phyloP scores from a whole-genome alignment of 306 rosid genomes.

The Glycine latifolia region DNA sequence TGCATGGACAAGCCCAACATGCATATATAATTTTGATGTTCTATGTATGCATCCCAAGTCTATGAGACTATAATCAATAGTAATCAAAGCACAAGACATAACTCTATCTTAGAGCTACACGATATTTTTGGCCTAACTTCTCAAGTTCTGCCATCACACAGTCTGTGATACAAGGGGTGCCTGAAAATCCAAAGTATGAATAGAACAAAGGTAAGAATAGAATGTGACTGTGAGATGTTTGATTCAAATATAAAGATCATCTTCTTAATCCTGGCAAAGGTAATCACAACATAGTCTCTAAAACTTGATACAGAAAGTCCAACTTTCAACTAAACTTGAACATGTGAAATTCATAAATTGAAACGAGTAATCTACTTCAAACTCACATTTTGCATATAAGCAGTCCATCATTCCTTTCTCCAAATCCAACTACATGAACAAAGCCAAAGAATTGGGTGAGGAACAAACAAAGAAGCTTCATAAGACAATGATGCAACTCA shows the following conservation, averaged over 20 bases:
- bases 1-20: no score
- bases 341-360: constrained; percentile 1
- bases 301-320: background rate
- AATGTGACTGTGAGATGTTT: background rate
- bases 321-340: background rate
- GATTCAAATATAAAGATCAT: background rate
- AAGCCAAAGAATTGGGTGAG: constrained; percentile 32
- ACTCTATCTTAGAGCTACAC: constrained; percentile 85
- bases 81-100: background rate
- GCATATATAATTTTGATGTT: no score
- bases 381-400: constrained; percentile 95
- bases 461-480: constrained; percentile 4
- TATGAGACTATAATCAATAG: constrained; percentile 30
- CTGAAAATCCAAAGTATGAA: constrained; percentile 52
- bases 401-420: constrained; percentile 98
- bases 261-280: constrained; percentile 1
- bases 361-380: constrained; percentile 15
- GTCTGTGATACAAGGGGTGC: constrained; percentile 94
- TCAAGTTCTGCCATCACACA: constrained; percentile 98
- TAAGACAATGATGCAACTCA: background rate
- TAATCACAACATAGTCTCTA: background rate
- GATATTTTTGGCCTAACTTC: constrained; percentile 88
- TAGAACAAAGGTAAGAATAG: background rate
- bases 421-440: constrained; percentile 74
- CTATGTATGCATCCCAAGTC: background rate